phyloP scores from a whole-genome alignment of 805 yeast genomes.

The Cephaloascus albidus region DNA sequence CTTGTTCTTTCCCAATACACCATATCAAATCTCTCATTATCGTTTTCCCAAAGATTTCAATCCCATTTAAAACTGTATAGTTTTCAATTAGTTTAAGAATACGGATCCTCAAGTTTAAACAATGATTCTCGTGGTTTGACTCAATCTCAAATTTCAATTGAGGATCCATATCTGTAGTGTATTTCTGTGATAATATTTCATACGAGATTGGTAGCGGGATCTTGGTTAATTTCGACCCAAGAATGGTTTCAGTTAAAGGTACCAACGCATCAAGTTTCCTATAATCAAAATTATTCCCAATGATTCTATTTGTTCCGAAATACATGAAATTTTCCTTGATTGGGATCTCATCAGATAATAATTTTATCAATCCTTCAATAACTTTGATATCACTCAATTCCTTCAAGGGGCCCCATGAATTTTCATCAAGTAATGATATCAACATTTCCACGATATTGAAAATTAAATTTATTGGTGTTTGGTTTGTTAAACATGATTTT shows the following conservation, averaged over 20 bases:
- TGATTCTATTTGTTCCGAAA: constrained; percentile 42
- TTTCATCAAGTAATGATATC: constrained; percentile 25
- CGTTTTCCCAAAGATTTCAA: constrained; percentile 15
- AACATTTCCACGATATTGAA: constrained; percentile 46
- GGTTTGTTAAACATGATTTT: constrained; percentile 34
- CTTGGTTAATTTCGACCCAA: neutral
- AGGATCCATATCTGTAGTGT: constrained; percentile 3
- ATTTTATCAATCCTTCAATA: constrained; percentile 21
- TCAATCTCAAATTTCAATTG: constrained; percentile 8
- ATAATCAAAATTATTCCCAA: constrained; percentile 42
- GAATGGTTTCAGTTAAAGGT: constrained; percentile 14
- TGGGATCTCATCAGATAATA: constrained; percentile 31
- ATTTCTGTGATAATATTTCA: constrained; percentile 4
- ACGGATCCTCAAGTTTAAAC: constrained; percentile 30
- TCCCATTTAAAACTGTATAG: constrained; percentile 18
- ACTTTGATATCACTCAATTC: constrained; percentile 5
- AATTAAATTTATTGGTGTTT: constrained; percentile 44
- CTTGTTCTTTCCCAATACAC: constrained; percentile 40
- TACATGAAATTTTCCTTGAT: constrained; percentile 30
- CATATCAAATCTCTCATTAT: constrained; percentile 29
- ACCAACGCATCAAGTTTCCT: constrained; percentile 30
- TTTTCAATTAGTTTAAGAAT: constrained; percentile 43
- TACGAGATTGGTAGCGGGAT: constrained; percentile 20
- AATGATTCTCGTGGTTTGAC: constrained; percentile 32
- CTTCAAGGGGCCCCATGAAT: constrained; percentile 9